phyloP scores from a whole-genome alignment of 2,329 filamentous ascomycete species.

The Cladobotryum mycophilum region DNA sequence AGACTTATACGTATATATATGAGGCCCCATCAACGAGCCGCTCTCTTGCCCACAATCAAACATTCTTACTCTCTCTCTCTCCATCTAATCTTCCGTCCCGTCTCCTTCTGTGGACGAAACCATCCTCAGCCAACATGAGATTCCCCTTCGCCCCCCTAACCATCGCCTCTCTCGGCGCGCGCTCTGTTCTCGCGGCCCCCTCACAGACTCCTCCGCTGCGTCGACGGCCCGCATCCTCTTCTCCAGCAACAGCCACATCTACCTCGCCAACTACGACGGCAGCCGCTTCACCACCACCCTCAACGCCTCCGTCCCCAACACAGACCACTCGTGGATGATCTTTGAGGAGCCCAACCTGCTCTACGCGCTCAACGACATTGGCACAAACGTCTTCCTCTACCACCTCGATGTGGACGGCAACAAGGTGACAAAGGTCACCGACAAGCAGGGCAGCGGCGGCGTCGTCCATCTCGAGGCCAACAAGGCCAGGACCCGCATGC shows the following conservation, averaged over 20 bases:
- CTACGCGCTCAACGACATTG: slow-evolving; percentile 44
- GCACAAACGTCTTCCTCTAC: slow-evolving; percentile 33
- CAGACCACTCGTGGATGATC: slow-evolving; percentile 41
- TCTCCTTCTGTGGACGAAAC: neutral
- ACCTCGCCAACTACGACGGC: slow-evolving; percentile 37
- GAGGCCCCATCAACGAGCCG: no score
- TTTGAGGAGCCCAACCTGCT: slow-evolving; percentile 33
- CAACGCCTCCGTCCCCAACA: slow-evolving; percentile 26
- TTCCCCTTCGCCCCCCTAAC: slow-evolving; percentile 2
- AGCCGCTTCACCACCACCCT: slow-evolving; percentile 31
- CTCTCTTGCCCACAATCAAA: no score
- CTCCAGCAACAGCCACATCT: slow-evolving; percentile 34
- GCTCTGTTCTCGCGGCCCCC: slow-evolving; percentile 1
- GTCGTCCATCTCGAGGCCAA: slow-evolving; percentile 45
- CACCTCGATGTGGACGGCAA: slow-evolving; percentile 28
- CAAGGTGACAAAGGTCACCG: slow-evolving; percentile 18
- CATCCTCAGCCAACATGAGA: neutral
- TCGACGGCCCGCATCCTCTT: slow-evolving; percentile 27
- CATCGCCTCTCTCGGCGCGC: slow-evolving; percentile 1
- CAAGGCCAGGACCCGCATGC: slow-evolving; percentile 36
- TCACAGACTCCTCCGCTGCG: neutral
- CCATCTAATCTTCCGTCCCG: no score
- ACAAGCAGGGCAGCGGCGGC: slow-evolving; percentile 32
- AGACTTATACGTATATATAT: no score
- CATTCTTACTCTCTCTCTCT: no score